phyloP scores from a whole-genome alignment of 805 yeast genomes.

The Ogataea glucozyma region DNA sequence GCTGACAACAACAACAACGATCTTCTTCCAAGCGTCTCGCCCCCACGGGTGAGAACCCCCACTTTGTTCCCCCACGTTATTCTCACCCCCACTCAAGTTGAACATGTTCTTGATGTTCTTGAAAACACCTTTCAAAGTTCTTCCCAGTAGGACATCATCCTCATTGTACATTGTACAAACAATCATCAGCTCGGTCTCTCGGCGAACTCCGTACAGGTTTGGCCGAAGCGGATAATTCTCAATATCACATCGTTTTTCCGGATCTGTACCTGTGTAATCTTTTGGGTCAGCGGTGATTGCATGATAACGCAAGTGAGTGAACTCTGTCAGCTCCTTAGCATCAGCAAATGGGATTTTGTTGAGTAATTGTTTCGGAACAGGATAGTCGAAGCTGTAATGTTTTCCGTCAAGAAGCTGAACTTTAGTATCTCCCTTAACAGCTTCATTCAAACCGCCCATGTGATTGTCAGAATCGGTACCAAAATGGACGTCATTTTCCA shows the following conservation, averaged over 20 bases:
- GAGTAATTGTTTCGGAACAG: slow-evolving; percentile 66
- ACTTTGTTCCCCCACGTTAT: too few species aligned
- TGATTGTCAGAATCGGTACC: slow-evolving; percentile 16
- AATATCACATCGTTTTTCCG: slow-evolving; percentile 39
- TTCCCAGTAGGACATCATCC: slow-evolving; percentile 75
- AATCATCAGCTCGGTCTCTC: slow-evolving; percentile 82
- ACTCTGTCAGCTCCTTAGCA: slow-evolving; percentile 44
- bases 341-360: slow-evolving; percentile 46
- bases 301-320: slow-evolving; percentile 83
- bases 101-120: slow-evolving; percentile 79
- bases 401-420: slow-evolving; percentile 65
- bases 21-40: slow-evolving; percentile 87
- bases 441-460: slow-evolving; percentile 23
- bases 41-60: slow-evolving; percentile 77
- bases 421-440: slow-evolving; percentile 34
- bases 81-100: too few species aligned
- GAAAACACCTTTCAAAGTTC: slow-evolving; percentile 87
- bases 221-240: slow-evolving; percentile 59
- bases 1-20: slow-evolving; percentile 82
- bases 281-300: slow-evolving; percentile 93
- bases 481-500: slow-evolving; percentile 20
- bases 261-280: slow-evolving; percentile 57
- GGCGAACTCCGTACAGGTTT: slow-evolving; percentile 66
- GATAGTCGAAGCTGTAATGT: slow-evolving; percentile 77
- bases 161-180: slow-evolving; percentile 93